Conservation (phyloP, 768 basidiomycete genomes). For the Dentipellis sp. region DNA sequence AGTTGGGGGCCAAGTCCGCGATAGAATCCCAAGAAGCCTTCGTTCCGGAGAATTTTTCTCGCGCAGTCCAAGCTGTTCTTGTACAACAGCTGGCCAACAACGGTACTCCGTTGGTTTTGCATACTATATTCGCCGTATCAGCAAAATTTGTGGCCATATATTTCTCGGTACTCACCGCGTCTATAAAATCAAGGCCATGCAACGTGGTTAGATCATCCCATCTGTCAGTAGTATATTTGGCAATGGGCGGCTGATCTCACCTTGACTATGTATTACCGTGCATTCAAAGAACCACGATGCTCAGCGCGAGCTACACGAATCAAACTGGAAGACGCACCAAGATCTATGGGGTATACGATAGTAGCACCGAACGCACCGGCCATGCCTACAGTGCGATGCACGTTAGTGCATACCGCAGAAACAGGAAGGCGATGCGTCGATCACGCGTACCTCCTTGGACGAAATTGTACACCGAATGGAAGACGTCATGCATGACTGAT, state of each 20-base stretch:
- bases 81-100: conserved; percentile 95
- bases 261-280: conserved; percentile 45
- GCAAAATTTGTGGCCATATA: neutral
- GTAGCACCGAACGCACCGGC: conserved; percentile 94
- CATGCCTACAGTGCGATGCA: conserved; percentile 40
- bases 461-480: conserved; percentile 80
- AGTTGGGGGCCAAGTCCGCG: conserved; percentile 93
- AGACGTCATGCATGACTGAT: conserved; percentile 46
- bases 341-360: conserved; percentile 95
- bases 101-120: conserved; percentile 95
- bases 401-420: neutral
- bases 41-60: conserved; percentile 87
- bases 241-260: conserved; percentile 26
- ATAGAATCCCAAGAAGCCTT: conserved; percentile 94
- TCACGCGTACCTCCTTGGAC: conserved; percentile 59
- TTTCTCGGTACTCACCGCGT: conserved; percentile 39
- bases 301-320: conserved; percentile 5
- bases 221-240: neutral
- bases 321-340: conserved; percentile 44
- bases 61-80: conserved; percentile 96
- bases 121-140: conserved; percentile 40
- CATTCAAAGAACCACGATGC: conserved; percentile 1
- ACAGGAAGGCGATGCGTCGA: neutral
- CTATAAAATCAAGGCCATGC: conserved; percentile 21
- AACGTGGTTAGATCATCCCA: neutral